phyloP scores from a whole-genome alignment of 768 basidiomycete species.

The Psilocybe azurescens region DNA sequence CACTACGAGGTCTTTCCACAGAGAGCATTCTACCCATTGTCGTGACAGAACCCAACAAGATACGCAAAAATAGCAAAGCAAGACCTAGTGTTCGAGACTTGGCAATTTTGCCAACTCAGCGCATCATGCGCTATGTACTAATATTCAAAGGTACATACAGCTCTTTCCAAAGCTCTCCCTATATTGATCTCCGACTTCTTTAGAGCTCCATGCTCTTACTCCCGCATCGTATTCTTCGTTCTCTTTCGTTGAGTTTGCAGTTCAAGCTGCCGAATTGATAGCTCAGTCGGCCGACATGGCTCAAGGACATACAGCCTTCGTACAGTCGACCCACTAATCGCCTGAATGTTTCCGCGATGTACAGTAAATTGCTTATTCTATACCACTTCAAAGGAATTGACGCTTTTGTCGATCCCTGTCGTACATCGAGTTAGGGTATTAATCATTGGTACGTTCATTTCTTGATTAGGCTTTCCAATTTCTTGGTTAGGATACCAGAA shows the following conservation, averaged over 20 bases:
- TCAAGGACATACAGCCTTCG: constrained; percentile 29
- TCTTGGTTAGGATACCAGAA: too few species aligned
- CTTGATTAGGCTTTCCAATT: too few species aligned
- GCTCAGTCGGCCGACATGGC: constrained; percentile 29
- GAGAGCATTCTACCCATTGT: constrained; percentile 22
- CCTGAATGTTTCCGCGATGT: constrained; percentile 2
- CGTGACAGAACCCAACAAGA: constrained; percentile 28
- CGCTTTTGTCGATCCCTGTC: neutral
- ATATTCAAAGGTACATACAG: constrained; percentile 56
- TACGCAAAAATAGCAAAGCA: constrained; percentile 25
- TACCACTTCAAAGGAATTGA: neutral
- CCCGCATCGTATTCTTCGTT: constrained; percentile 46
- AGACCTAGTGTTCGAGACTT: constrained; percentile 53
- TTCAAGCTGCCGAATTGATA: constrained; percentile 30
- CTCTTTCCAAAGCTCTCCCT: neutral
- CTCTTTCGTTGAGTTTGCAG: constrained; percentile 29
- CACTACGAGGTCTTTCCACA: constrained; percentile 8
- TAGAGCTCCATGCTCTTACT: constrained; percentile 58
- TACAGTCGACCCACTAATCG: constrained; percentile 3
- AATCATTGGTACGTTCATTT: too few species aligned
- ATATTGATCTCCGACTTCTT: constrained; percentile 7
- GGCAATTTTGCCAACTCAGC: constrained; percentile 67
- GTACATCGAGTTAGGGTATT: too few species aligned
- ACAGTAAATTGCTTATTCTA: constrained; percentile 6
- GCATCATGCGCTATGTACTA: constrained; percentile 67